Conservation (phyloP, 2,329 filamentous ascomycete species). For the Tolypocladium ovalisporum region DNA sequence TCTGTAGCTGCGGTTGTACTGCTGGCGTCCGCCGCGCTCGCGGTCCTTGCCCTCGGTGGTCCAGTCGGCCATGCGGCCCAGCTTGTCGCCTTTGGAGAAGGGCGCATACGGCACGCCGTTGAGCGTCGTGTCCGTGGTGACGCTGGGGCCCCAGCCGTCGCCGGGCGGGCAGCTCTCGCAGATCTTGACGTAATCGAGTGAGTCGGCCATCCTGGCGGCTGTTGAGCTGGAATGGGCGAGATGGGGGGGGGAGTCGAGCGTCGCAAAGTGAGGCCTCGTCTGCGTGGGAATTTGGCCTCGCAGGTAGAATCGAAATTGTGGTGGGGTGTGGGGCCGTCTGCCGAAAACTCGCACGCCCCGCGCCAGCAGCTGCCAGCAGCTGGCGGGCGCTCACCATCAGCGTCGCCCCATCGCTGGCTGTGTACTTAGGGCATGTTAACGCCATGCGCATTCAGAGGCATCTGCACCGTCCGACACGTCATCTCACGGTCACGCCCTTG, state of each 20-base stretch:
- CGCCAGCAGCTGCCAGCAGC: slow-evolving; percentile 2
- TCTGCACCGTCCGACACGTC: neutral
- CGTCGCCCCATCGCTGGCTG: neutral
- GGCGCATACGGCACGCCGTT: slow-evolving; percentile 95
- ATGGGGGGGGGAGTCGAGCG: slow-evolving; percentile 1
- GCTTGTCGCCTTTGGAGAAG: slow-evolving; percentile 97
- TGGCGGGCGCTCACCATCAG: neutral
- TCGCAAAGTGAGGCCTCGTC: slow-evolving; percentile 9
- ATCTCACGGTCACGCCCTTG: neutral
- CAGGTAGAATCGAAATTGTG: slow-evolving; percentile 26
- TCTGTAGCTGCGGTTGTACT: slow-evolving; percentile 89
- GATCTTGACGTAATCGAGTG: slow-evolving; percentile 49
- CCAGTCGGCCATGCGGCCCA: slow-evolving; percentile 99
- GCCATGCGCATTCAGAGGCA: neutral
- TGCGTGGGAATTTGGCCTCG: slow-evolving; percentile 21
- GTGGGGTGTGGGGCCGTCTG: slow-evolving; percentile 26
- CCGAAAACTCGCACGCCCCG: slow-evolving; percentile 19
- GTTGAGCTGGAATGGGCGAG: slow-evolving; percentile 1
- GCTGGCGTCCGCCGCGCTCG: slow-evolving; percentile 65
- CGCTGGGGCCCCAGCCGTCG: slow-evolving; percentile 79
- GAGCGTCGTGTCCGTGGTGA: slow-evolving; percentile 76
- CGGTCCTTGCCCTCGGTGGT: slow-evolving; percentile 82
- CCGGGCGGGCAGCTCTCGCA: slow-evolving; percentile 62
- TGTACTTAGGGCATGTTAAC: neutral
- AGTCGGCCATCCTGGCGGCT: slow-evolving; percentile 34